phyloP scores from a whole-genome alignment of 768 basidiomycete genomes.

The Tulasnella sp. region DNA sequence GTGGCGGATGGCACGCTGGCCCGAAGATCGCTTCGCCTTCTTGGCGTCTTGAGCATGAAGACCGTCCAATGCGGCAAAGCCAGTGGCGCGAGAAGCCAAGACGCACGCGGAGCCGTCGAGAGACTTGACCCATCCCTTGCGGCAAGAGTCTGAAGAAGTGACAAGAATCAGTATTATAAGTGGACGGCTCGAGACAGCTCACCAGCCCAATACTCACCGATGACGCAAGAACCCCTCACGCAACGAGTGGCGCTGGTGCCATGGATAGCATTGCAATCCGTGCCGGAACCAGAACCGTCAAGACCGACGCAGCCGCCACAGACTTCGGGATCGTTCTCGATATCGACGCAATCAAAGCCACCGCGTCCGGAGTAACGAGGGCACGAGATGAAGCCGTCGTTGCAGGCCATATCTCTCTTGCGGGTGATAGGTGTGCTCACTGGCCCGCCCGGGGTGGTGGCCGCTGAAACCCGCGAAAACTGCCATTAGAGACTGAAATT shows the following conservation, averaged over 20 bases:
- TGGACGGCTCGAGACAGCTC: neutral
- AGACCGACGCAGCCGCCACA: conserved; percentile 26
- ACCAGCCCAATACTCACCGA: neutral
- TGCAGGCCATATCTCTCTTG: conserved; percentile 25
- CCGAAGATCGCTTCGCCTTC: neutral
- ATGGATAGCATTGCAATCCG: conserved; percentile 54
- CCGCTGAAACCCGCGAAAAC: neutral
- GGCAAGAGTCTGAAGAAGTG: neutral
- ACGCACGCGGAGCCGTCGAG: neutral
- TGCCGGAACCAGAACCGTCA: conserved; percentile 39
- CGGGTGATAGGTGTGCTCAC: neutral
- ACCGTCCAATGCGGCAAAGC: neutral
- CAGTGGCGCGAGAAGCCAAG: neutral
- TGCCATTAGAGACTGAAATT: neutral
- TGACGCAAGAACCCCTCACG: conserved; percentile 43
- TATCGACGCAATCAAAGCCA: conserved; percentile 32
- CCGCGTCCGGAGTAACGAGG: conserved; percentile 10
- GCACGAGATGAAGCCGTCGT: conserved; percentile 8
- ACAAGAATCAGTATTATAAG: neutral
- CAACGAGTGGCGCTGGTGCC: conserved; percentile 49
- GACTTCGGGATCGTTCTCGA: conserved; percentile 17
- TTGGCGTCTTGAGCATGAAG: neutral
- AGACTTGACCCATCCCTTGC: conserved; percentile 15
- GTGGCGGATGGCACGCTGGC: no score
- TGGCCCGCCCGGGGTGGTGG: neutral